A percentile compares a stretch with the other conserved stretches of the same genome.
phyloP scores from a whole-genome alignment of 768 basidiomycete genomes.

The Podaxis carcinomalis region DNA sequence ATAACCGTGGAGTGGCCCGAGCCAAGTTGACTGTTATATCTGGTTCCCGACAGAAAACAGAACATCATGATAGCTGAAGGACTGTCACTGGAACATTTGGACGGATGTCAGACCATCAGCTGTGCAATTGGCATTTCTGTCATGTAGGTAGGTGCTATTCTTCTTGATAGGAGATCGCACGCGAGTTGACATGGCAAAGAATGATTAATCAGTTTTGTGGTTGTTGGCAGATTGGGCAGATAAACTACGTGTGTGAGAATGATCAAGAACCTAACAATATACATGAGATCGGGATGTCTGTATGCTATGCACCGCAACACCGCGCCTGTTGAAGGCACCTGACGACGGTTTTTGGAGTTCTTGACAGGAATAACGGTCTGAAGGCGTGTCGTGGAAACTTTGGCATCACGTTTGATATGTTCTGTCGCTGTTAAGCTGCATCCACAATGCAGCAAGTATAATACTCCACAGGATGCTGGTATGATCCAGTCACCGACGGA shows the following conservation, averaged over 20 bases:
- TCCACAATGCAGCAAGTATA: neutral
- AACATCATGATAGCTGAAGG: neutral
- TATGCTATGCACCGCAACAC: neutral
- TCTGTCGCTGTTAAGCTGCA: neutral
- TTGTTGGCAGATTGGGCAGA: neutral
- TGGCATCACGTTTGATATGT: neutral
- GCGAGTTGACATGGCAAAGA: neutral
- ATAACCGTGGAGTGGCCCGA: neutral
- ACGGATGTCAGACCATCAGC: neutral
- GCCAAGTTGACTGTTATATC: neutral
- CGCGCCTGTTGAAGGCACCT: neutral
- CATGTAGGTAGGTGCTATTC: neutral
- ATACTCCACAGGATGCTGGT: neutral
- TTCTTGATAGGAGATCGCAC: neutral
- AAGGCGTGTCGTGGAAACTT: neutral
- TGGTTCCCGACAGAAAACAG: neutral
- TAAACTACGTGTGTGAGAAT: neutral
- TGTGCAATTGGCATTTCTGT: neutral
- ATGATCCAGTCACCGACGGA: neutral
- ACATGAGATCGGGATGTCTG: neutral
- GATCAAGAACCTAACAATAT: neutral
- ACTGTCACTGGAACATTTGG: neutral
- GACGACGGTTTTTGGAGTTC: neutral
- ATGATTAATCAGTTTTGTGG: neutral
- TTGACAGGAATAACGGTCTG: neutral